phyloP scores from a whole-genome alignment of 202 grass and related monocot species.

The Zizania palustris region DNA sequence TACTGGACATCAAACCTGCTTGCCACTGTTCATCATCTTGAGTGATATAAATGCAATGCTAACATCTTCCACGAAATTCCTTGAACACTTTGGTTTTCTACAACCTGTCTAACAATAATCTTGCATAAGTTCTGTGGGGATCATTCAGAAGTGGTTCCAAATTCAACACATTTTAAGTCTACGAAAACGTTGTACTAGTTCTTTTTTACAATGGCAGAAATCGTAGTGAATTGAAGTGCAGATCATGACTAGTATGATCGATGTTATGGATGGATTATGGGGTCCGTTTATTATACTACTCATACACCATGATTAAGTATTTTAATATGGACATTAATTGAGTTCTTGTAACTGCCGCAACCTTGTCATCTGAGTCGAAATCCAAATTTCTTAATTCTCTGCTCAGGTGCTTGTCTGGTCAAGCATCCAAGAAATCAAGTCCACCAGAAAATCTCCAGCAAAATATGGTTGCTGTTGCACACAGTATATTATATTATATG shows the following conservation, averaged over 20 bases:
- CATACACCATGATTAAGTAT: background rate
- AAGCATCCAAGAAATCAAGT: background rate
- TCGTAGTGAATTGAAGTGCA: background rate
- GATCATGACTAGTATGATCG: background rate
- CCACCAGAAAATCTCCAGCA: background rate
- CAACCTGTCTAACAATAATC: conserved; percentile 18
- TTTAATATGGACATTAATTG: background rate
- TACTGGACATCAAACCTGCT: conserved; percentile 16
- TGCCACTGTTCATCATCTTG: conserved; percentile 31
- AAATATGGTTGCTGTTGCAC: background rate
- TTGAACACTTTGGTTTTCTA: conserved; percentile 33
- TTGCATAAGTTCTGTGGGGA: background rate
- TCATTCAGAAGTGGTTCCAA: background rate
- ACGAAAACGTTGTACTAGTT: background rate
- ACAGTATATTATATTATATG: background rate
- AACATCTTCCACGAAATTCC: conserved; percentile 23
- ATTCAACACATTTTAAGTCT: conserved; percentile 29
- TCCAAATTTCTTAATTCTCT: background rate
- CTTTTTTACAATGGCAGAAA: conserved; percentile 20
- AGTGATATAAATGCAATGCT: conserved; percentile 34
- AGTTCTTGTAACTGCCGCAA: conserved; percentile 4
- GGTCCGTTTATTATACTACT: background rate
- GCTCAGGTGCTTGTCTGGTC: conserved; percentile 17
- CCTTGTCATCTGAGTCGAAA: background rate
- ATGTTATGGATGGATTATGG: conserved; percentile 7